Evolutionary conservation across 495 filamentous ascomycete species (phyloP).

Genomic region (Cenococcum geophilum): DNA sequence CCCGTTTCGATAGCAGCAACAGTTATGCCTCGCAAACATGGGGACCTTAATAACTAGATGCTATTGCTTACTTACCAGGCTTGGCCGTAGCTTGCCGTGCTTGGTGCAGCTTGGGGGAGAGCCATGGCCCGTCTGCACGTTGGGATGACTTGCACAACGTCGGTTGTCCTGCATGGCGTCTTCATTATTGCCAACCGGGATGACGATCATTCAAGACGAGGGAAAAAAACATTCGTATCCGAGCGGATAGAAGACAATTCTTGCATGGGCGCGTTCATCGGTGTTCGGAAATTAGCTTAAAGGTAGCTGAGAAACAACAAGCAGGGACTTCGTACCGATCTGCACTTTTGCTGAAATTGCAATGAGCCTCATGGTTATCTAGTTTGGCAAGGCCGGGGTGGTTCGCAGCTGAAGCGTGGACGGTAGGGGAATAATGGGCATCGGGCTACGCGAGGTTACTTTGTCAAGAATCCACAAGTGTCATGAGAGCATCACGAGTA

Average conservation of each 20-base stretch:
- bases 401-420: slow-evolving; percentile 1
- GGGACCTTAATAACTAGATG: neutral
- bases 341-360: neutral
- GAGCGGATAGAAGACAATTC: neutral
- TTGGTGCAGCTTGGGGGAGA: neutral
- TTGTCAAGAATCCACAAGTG: neutral
- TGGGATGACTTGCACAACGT: neutral
- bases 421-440: neutral
- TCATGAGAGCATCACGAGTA: neutral
- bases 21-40: neutral
- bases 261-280: neutral
- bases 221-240: neutral
- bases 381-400: no score
- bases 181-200: neutral
- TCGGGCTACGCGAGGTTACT: neutral
- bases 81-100: neutral
- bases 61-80: neutral
- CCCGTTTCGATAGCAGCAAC: neutral
- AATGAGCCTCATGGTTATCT: neutral
- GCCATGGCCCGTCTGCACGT: neutral
- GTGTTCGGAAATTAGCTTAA: neutral
- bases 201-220: neutral
- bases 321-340: neutral
- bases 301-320: neutral
- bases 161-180: neutral